phyloP scores from a whole-genome alignment of 371 early-diverging fungal genomes.

The Synchytrium microbalum region DNA sequence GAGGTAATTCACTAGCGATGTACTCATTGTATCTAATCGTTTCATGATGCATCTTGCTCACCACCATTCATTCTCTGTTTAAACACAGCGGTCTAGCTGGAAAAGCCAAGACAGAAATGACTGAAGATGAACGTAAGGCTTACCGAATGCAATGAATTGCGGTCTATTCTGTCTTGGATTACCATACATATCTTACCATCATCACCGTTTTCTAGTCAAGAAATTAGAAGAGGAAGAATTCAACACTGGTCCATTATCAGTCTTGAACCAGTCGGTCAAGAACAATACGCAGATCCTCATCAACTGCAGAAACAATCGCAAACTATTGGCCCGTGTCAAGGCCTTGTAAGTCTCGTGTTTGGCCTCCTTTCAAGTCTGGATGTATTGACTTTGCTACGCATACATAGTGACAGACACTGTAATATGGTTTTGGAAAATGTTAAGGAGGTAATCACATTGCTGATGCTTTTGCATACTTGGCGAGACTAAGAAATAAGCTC shows the following conservation, averaged over 20 bases:
- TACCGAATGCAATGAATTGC: too few species aligned
- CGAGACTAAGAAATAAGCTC: not conserved
- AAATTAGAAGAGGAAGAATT: slow-evolving; percentile 88
- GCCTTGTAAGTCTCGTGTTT: slow-evolving; percentile 57
- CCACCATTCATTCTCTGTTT: too few species aligned
- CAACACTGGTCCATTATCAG: slow-evolving; percentile 92
- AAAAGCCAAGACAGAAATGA: slow-evolving; percentile 65
- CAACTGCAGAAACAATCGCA: slow-evolving; percentile 90
- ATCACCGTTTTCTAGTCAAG: not conserved
- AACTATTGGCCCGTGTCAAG: slow-evolving; percentile 93
- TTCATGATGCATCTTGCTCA: too few species aligned
- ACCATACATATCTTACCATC: not conserved
- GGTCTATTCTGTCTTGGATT: not conserved
- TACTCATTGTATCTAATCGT: too few species aligned
- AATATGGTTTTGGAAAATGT: slow-evolving; percentile 98
- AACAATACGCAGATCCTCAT: slow-evolving; percentile 93
- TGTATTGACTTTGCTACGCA: slow-evolving; percentile 3
- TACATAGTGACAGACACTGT: slow-evolving; percentile 81
- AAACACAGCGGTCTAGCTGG: not conserved
- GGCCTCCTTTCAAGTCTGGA: not conserved
- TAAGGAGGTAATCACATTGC: slow-evolving; percentile 69
- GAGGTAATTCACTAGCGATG: too few species aligned
- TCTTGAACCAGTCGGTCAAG: slow-evolving; percentile 86
- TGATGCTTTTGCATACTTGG: too few species aligned
- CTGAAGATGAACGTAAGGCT: slow-evolving; percentile 84